Evolutionary conservation across 345 rosid genomes (phyloP).

Genomic region (Jatropha curcas): DNA sequence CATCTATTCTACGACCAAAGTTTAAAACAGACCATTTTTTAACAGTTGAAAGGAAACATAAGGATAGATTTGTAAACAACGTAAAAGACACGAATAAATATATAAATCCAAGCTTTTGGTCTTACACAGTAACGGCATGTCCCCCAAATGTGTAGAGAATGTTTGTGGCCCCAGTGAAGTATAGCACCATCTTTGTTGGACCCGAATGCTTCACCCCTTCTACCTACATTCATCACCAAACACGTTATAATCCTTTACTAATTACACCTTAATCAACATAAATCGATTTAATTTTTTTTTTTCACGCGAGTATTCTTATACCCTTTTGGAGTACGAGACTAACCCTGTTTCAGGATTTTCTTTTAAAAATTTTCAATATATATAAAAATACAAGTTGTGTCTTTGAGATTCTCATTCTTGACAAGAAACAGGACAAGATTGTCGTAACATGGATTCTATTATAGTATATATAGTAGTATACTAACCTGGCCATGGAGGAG

Average conservation of each 20-base stretch:
- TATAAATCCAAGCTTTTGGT: conserved; percentile 7
- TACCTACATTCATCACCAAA: conserved; percentile 36
- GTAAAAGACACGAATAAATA: conserved; percentile 33
- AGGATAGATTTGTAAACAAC: conserved; percentile 28
- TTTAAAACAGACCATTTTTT: background rate
- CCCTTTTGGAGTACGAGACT: too few relatives aligned
- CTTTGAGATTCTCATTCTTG: background rate
- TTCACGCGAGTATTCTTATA: too few relatives aligned
- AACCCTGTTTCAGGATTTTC: too few relatives aligned
- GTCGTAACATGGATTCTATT: background rate
- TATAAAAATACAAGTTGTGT: too few relatives aligned
- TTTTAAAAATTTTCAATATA: too few relatives aligned
- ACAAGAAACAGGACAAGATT: conserved; percentile 28
- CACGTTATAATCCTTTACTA: background rate
- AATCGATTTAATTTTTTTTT: too few relatives aligned
- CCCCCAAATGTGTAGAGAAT: conserved; percentile 99
- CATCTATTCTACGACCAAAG: too few relatives aligned
- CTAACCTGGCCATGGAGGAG: conserved; percentile 92
- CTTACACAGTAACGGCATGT: conserved; percentile 99
- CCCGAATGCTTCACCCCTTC: conserved; percentile 95
- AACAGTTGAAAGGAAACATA: background rate
- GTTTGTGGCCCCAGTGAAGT: conserved; percentile 99
- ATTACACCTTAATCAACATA: too few relatives aligned
- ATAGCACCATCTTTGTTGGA: conserved; percentile 79
- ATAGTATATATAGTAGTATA: background rate